Conservation (phyloP, 768 basidiomycete species). For the Suillus subluteus region DNA sequence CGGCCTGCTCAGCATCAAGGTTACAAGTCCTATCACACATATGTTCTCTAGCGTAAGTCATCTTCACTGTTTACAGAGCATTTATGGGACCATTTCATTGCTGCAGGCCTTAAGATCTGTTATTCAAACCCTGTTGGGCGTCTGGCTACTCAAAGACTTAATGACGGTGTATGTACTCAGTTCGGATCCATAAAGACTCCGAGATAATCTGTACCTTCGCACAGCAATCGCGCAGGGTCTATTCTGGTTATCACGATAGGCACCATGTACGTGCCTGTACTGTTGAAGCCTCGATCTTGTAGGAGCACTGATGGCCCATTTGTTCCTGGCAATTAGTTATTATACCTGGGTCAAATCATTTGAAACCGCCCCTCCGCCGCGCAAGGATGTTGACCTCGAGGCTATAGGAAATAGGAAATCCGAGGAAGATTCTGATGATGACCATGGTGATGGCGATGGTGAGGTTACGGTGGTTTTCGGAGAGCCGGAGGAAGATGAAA, state of each 20-base stretch:
- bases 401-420: conserved; percentile 29
- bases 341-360: conserved; percentile 57
- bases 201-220: conserved; percentile 11
- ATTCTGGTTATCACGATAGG: conserved; percentile 71
- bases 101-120: conserved; percentile 78
- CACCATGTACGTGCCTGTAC: conserved; percentile 54
- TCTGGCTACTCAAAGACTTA: conserved; percentile 75
- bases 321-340: conserved; percentile 41
- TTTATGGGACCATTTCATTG: conserved; percentile 14
- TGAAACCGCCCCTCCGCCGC: conserved; percentile 26
- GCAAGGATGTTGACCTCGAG: conserved; percentile 44
- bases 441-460: neutral
- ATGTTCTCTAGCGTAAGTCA: conserved; percentile 78
- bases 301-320: conserved; percentile 23
- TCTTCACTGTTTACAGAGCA: conserved; percentile 10
- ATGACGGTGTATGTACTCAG: conserved; percentile 62
- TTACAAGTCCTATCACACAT: conserved; percentile 83
- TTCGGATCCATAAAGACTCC: conserved; percentile 8
- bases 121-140: conserved; percentile 80
- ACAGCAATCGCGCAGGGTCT: conserved; percentile 63
- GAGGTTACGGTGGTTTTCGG: conserved; percentile 29
- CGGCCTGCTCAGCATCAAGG: conserved; percentile 78
- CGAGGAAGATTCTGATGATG: conserved; percentile 23
- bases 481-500: conserved; percentile 31
- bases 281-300: neutral